Conservation (phyloP, 768 basidiomycete genomes). For the Strobilomyces echinocephalus region DNA sequence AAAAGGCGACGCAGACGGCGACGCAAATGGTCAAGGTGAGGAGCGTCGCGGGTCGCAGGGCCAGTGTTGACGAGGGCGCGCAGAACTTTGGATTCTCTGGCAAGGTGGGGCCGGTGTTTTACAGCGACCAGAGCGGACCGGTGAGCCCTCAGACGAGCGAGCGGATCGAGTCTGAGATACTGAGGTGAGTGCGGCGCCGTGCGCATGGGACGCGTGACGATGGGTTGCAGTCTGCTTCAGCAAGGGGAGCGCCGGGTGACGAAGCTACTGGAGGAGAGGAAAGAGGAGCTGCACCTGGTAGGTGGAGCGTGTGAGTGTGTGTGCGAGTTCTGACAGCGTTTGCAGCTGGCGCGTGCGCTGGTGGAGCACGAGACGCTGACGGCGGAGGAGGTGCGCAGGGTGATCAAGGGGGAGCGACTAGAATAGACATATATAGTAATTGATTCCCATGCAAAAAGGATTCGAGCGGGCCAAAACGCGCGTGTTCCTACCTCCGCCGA, state of each 20-base stretch:
- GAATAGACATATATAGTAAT: background rate
- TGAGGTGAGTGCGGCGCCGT: constrained; percentile 48
- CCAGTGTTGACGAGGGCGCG: background rate
- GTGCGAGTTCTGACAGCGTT: background rate
- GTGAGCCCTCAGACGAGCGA: constrained; percentile 74
- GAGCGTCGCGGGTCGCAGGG: background rate
- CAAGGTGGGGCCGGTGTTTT: constrained; percentile 79
- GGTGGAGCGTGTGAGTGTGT: constrained; percentile 13
- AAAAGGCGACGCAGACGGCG: constrained; percentile 74
- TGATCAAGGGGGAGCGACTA: constrained; percentile 66
- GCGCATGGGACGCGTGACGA: too few species aligned
- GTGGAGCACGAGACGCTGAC: constrained; percentile 95
- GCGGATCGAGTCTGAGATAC: constrained; percentile 85
- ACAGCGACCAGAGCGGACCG: constrained; percentile 64
- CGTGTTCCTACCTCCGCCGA: constrained; percentile 55
- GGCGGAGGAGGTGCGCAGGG: constrained; percentile 78
- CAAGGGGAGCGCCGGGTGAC: constrained; percentile 64
- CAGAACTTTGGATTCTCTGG: constrained; percentile 76
- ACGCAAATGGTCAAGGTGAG: constrained; percentile 85
- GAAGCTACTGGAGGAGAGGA: constrained; percentile 56
- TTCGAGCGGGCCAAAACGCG: background rate
- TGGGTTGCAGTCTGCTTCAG: constrained; percentile 51
- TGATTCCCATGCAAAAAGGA: background rate
- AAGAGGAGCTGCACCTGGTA: constrained; percentile 75
- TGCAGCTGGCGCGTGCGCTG: constrained; percentile 81